A percentile compares a stretch with the other conserved stretches of the same genome.
These are phyloP conservation scores for Aspergillus saccharolyticus DNA, from an alignment of 495 filamentous ascomycete species.

Conservation along the genomic window DNA sequence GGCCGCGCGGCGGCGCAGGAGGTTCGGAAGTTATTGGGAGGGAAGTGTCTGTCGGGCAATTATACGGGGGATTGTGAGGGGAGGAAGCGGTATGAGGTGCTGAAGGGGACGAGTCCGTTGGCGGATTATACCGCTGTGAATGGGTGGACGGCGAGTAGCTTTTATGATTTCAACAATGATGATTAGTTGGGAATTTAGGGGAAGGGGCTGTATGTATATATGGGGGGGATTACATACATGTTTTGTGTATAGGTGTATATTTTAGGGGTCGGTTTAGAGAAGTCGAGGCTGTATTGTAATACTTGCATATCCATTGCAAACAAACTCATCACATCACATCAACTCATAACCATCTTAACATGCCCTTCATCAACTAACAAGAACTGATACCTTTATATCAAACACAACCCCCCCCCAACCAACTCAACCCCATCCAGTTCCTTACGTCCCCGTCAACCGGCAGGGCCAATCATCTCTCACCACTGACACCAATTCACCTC, in stretches of 20 bases:
- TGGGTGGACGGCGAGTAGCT: conserved; percentile 30
- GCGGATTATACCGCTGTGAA: conserved; percentile 20
- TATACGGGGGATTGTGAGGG: neutral
- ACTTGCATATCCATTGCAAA: too few species aligned
- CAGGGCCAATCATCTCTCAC: too few species aligned
- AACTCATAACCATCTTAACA: too few species aligned
- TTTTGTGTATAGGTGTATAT: too few species aligned
- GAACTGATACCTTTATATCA: too few species aligned
- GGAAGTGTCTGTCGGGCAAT: neutral
- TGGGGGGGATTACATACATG: too few species aligned
- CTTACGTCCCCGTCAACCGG: too few species aligned
- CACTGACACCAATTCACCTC: conserved; percentile 1
- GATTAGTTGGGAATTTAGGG: neutral
- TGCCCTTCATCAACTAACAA: neutral
- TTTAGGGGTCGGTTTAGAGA: too few species aligned
- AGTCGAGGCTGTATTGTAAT: too few species aligned
- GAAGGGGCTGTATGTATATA: neutral
- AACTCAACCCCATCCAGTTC: neutral
- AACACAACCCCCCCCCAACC: neutral
- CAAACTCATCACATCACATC: too few species aligned
- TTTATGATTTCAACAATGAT: conserved; percentile 10
- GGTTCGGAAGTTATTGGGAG: conserved; percentile 38
- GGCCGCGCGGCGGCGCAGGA: conserved; percentile 48
- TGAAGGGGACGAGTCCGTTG: conserved; percentile 27
- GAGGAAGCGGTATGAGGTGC: conserved; percentile 1